A percentile compares a stretch with the other conserved stretches of the same genome.
These are phyloP conservation scores for Mikania micrantha DNA, from an alignment of 129 eudicot species.

Conservation along the genomic window DNA sequence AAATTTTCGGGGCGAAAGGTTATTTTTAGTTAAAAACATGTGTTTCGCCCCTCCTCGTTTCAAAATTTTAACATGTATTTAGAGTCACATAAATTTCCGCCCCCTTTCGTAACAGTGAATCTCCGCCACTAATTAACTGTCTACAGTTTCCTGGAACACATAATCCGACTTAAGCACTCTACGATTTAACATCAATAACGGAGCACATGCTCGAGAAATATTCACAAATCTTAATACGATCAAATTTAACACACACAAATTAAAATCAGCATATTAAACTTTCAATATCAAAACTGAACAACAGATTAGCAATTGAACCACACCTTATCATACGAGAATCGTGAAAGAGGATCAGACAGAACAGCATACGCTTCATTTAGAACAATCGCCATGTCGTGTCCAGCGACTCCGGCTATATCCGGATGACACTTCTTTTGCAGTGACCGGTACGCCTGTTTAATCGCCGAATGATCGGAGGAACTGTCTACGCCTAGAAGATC, in stretches of 20 bases:
- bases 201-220: neutral
- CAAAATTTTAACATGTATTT: no score
- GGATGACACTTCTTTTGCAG: conserved; percentile 95
- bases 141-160: neutral
- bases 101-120: no score
- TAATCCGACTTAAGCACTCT: neutral
- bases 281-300: neutral
- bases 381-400: conserved; percentile 96
- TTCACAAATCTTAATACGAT: neutral
- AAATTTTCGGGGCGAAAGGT: no score
- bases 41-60: no score
- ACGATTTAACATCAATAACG: neutral
- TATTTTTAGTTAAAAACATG: no score
- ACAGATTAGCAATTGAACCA: neutral
- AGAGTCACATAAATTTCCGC: no score
- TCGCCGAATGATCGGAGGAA: conserved; percentile 40
- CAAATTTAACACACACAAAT: neutral
- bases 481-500: conserved; percentile 78
- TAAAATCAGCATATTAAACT: neutral
- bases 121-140: neutral
- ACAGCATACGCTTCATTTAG: conserved; percentile 89
- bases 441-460: conserved; percentile 65
- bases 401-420: conserved; percentile 82
- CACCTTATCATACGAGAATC: conserved; percentile 75
- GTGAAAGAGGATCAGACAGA: conserved; percentile 67